Evolutionary conservation across 1,284 basidiomycete species (phyloP), one percentile per base, ranked within the genome.

Genomic region (Pseudozyma tsukubaensis): DNA sequence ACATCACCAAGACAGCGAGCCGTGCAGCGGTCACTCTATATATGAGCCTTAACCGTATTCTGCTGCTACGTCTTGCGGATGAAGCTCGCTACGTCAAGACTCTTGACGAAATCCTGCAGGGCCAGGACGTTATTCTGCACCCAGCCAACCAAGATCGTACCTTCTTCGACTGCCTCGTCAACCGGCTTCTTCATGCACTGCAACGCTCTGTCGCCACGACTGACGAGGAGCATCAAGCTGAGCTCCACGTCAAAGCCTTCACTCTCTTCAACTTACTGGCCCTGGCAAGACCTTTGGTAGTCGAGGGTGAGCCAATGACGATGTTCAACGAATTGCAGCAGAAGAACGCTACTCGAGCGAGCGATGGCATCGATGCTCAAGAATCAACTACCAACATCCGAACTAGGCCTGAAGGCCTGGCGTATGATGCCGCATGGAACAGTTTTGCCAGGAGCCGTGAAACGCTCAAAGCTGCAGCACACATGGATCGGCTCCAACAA

Each of bases 101-200:
- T 4, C 50, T 78, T 10, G 45, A 60, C 44, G 71, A 65, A 34
- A 59, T 76, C 7, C 49, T 59, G 18, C 51, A 77, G 34, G 43
- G 60, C 42, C 77, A 79, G 40, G 65, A 61, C 12, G 32, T 66
- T 18, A 55, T 77, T 21, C 60, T 79, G 34, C 56, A 64, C 19
- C 49, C 55, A 4, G 60, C 51, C 10, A 76, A 76, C 32, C 63
- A 63, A n/a, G 80, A 83, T 36, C 43, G 21, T 0, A 51, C 48
- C 42, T 82, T 83, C 44, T 60, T 77, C 52, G 58, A 76, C 45
- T 79, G 77, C 55, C 52, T 83, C 12, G 54, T 69, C 42, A 74
- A 83, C 29, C 73, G 75, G 37, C 21, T 55, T 47, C 49, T 52
- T 21, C 58, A 50, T 42, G 48, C 51, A 3, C 36, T 48, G 53